Percentiles rank a stretch among this genome's conserved stretches.
phyloP scores from a whole-genome alignment of 164 flowering plant genomes.

The Chloranthus sessilifolius region DNA sequence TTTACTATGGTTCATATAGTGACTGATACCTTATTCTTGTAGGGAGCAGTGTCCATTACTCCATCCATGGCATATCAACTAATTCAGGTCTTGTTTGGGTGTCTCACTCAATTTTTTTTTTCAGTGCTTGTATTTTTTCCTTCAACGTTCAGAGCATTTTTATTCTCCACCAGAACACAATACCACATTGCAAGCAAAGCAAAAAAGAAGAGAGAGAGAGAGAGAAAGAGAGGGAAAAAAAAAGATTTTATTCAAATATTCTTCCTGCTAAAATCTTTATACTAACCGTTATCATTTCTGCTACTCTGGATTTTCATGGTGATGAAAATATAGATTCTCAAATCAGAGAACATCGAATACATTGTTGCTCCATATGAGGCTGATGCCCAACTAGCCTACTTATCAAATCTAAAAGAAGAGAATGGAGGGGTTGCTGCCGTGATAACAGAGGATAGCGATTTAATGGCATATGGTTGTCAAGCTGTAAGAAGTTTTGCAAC shows the following conservation, averaged over 20 bases:
- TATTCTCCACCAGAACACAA: too few species aligned
- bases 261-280: too few species aligned
- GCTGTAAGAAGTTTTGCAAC: constrained; percentile 46
- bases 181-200: too few species aligned
- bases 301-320: neutral
- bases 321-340: constrained; percentile 40
- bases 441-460: constrained; percentile 82
- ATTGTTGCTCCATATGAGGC: constrained; percentile 93
- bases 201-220: too few species aligned
- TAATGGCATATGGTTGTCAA: constrained; percentile 69
- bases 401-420: constrained; percentile 45
- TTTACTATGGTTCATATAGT: too few species aligned
- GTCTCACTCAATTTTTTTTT: neutral
- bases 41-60: constrained; percentile 73
- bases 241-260: too few species aligned
- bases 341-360: constrained; percentile 57
- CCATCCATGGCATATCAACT: constrained; percentile 70
- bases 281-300: neutral
- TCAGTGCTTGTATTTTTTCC: too few species aligned
- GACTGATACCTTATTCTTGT: too few species aligned
- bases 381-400: constrained; percentile 85
- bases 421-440: constrained; percentile 74
- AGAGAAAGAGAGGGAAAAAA: too few species aligned
- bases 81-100: constrained; percentile 68
- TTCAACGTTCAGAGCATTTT: too few species aligned